Evolutionary conservation across 345 rosid species (phyloP).

Genomic region (Linum trigynum): DNA sequence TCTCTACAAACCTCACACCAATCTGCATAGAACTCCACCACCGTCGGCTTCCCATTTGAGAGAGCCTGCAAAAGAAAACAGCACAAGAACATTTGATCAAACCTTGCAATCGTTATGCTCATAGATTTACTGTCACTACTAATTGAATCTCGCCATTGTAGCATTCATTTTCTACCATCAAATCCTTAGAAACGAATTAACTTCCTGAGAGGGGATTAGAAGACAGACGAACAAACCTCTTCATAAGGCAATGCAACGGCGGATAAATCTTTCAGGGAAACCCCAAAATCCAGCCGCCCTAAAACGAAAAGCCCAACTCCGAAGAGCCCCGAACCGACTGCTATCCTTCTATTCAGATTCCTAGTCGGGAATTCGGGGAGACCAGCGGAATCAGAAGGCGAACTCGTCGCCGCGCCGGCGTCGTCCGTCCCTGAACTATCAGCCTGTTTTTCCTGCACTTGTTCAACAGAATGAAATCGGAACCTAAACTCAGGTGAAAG

Average conservation of each 20-base stretch:
- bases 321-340: constrained; percentile 38
- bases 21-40: constrained; percentile 92
- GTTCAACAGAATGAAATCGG: background rate
- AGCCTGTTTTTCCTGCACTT: constrained; percentile 39
- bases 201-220: background rate
- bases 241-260: constrained; percentile 64
- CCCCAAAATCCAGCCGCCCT: constrained; percentile 58
- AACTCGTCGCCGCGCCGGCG: constrained; percentile 9
- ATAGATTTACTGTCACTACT: too few species aligned
- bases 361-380: constrained; percentile 57
- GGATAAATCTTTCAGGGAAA: constrained; percentile 66
- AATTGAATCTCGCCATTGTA: too few species aligned
- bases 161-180: too few species aligned
- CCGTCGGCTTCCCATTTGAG: constrained; percentile 89
- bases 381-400: constrained; percentile 26
- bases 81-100: background rate
- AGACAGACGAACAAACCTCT: constrained; percentile 30
- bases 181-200: too few species aligned
- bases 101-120: background rate
- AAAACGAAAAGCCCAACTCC: constrained; percentile 57
- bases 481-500: background rate
- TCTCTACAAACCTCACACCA: constrained; percentile 98
- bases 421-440: constrained; percentile 16
- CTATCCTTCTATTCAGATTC: constrained; percentile 45
- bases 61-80: constrained; percentile 46